Conservation (phyloP, 2,329 filamentous ascomycete genomes). For the Aspergillus sp. region DNA sequence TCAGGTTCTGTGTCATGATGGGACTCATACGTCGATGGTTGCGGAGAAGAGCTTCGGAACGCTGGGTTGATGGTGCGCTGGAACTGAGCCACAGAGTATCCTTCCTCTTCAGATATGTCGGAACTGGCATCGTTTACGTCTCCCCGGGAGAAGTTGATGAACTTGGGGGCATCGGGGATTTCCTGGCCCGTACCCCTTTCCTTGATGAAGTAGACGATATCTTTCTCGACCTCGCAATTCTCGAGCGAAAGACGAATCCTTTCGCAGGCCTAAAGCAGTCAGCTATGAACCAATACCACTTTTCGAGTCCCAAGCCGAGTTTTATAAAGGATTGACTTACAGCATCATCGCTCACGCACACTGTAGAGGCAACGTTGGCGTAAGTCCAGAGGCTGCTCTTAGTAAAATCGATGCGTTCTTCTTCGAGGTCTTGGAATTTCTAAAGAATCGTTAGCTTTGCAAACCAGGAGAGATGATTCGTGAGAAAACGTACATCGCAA, state of each 20-base stretch:
- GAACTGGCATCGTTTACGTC: slow-evolving; percentile 73
- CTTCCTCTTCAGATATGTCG: slow-evolving; percentile 84
- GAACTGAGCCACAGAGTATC: slow-evolving; percentile 95
- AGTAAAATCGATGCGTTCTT: slow-evolving; percentile 93
- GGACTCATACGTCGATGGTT: slow-evolving; percentile 88
- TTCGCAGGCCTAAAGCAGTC: slow-evolving; percentile 68
- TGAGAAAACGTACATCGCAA: slow-evolving; percentile 62
- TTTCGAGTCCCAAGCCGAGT: background rate
- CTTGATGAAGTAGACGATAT: slow-evolving; percentile 84
- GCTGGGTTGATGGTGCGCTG: slow-evolving; percentile 92
- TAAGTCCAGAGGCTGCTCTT: slow-evolving; percentile 98
- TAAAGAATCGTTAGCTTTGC: slow-evolving; percentile 39
- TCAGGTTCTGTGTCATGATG: slow-evolving; percentile 84
- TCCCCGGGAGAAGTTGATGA: slow-evolving; percentile 97
- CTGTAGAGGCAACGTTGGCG: slow-evolving; percentile 93
- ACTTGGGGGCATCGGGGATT: slow-evolving; percentile 94
- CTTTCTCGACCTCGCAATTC: slow-evolving; percentile 94
- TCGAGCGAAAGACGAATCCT: slow-evolving; percentile 92
- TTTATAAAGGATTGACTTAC: slow-evolving; percentile 36
- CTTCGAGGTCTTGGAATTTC: slow-evolving; percentile 98
- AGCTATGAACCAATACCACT: slow-evolving; percentile 7
- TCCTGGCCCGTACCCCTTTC: slow-evolving; percentile 91
- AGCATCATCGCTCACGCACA: slow-evolving; percentile 94
- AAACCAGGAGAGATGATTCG: background rate
- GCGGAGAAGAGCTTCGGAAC: slow-evolving; percentile 92